Conservation (phyloP, 768 basidiomycete genomes). For the Fibroporia radiculosa region DNA sequence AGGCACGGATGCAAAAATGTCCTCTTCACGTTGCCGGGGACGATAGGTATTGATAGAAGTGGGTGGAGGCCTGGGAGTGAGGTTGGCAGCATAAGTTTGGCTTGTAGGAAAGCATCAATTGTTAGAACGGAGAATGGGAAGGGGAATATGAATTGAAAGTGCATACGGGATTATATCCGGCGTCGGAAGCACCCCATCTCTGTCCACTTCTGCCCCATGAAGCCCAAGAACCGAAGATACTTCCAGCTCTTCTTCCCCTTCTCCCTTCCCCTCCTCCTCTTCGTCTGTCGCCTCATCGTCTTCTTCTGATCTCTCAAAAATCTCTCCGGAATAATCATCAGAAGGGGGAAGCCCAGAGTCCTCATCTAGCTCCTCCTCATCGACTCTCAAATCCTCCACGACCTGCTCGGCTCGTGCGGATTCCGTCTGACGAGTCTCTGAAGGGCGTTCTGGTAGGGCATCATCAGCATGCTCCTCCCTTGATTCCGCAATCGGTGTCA, state of each 20-base stretch:
- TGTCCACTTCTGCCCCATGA: no score
- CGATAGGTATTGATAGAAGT: no score
- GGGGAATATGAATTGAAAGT: no score
- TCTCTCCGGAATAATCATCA: slow-evolving; percentile 10
- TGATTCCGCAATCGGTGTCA: not conserved
- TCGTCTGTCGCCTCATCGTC: not conserved
- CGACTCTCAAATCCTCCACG: not conserved
- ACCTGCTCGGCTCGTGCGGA: not conserved
- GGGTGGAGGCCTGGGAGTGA: not conserved
- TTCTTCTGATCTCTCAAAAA: slow-evolving; percentile 4
- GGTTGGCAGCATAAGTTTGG: not conserved
- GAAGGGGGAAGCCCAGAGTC: not conserved
- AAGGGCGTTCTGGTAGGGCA: not conserved
- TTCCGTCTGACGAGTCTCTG: not conserved
- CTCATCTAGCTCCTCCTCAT: not conserved
- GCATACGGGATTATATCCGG: no score
- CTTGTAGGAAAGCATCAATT: not conserved
- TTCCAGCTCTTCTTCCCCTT: slow-evolving; percentile 1
- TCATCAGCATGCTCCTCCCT: not conserved
- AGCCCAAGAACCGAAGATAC: no score
- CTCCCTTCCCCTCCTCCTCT: not conserved
- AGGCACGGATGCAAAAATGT: slow-evolving; percentile 8
- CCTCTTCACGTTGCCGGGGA: no score
- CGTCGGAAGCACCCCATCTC: no score
- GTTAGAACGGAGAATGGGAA: no score